phyloP scores from a whole-genome alignment of 139 green algal genomes.

The Astrephomene gubernaculifera region DNA sequence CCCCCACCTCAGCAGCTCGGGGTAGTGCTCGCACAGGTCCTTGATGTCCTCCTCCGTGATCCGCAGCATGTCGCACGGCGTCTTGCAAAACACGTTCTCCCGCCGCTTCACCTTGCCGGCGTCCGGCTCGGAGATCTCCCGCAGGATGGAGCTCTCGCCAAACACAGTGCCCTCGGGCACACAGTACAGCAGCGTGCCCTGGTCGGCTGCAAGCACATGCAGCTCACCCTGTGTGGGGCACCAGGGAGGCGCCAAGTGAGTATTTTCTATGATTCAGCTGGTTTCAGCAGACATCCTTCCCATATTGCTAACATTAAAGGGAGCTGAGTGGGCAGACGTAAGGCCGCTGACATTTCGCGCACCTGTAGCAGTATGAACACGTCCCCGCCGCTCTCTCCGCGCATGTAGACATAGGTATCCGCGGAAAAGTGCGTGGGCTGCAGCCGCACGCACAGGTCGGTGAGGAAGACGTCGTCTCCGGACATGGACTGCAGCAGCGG shows the following conservation, averaged over 20 bases:
- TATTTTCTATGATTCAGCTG: too few species aligned
- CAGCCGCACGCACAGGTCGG: conserved; percentile 62
- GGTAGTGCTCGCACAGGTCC: conserved; percentile 62
- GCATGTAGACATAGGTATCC: conserved; percentile 62
- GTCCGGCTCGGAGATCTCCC: conserved; percentile 36
- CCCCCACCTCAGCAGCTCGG: conserved; percentile 44
- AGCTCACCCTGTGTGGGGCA: conserved; percentile 52
- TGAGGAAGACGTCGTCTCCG: conserved; percentile 61
- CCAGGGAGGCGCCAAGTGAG: neutral
- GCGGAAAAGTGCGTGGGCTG: conserved; percentile 60
- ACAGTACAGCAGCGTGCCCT: conserved; percentile 42
- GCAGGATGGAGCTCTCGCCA: conserved; percentile 55
- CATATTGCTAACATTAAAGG: too few species aligned
- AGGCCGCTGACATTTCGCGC: neutral
- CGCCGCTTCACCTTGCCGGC: conserved; percentile 48
- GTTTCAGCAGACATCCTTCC: neutral
- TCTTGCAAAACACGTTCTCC: conserved; percentile 63
- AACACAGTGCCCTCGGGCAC: conserved; percentile 64
- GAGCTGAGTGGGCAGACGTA: neutral
- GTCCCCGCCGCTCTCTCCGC: conserved; percentile 57
- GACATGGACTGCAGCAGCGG: conserved; percentile 41
- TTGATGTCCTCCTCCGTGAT: conserved; percentile 51
- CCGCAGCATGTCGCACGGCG: conserved; percentile 58
- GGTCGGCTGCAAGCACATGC: conserved; percentile 53
- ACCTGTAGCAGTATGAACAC: conserved; percentile 65